Evolutionary conservation across 2,329 filamentous ascomycete species (phyloP).

Genomic region (Botryotinia calthae): DNA sequence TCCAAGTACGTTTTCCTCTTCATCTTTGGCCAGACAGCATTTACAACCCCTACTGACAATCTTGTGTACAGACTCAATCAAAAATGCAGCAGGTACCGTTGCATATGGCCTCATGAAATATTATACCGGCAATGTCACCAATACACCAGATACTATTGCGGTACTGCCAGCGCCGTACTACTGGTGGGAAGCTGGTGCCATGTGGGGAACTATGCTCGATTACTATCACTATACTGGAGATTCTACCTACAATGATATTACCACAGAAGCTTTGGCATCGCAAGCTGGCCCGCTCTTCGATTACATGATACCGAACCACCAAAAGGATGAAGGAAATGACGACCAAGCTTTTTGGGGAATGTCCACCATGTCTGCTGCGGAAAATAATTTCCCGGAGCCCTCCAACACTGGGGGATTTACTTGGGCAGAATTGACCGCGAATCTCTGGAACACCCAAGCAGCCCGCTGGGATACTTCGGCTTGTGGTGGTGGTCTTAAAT

Average conservation of each 20-base stretch:
- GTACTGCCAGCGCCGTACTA: conserved; percentile 66
- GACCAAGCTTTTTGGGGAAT: conserved; percentile 75
- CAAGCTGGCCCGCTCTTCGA: conserved; percentile 59
- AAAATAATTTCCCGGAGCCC: conserved; percentile 64
- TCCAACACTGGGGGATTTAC: conserved; percentile 51
- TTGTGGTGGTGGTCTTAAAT: conserved; percentile 72
- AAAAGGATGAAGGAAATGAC: conserved; percentile 66
- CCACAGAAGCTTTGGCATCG: conserved; percentile 57
- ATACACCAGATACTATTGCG: conserved; percentile 53
- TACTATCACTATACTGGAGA: conserved; percentile 68
- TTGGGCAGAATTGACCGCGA: conserved; percentile 66
- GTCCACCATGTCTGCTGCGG: conserved; percentile 64
- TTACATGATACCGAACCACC: conserved; percentile 57
- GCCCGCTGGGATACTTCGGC: conserved; percentile 65
- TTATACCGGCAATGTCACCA: conserved; percentile 61
- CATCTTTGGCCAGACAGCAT: not conserved
- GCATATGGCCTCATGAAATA: conserved; percentile 61
- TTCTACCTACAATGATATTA: conserved; percentile 56
- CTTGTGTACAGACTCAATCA: conserved; percentile 53
- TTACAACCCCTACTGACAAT: not conserved
- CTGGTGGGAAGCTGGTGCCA: conserved; percentile 55
- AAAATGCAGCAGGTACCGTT: conserved; percentile 57
- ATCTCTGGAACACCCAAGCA: conserved; percentile 70
- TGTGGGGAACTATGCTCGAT: conserved; percentile 67
- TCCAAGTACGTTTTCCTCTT: not conserved